A percentile compares a stretch with the other conserved stretches of the same genome.
These are phyloP conservation scores for Aspergillus spinulosporus DNA, from an alignment of 2,329 filamentous ascomycete species.

Conservation along the genomic window DNA sequence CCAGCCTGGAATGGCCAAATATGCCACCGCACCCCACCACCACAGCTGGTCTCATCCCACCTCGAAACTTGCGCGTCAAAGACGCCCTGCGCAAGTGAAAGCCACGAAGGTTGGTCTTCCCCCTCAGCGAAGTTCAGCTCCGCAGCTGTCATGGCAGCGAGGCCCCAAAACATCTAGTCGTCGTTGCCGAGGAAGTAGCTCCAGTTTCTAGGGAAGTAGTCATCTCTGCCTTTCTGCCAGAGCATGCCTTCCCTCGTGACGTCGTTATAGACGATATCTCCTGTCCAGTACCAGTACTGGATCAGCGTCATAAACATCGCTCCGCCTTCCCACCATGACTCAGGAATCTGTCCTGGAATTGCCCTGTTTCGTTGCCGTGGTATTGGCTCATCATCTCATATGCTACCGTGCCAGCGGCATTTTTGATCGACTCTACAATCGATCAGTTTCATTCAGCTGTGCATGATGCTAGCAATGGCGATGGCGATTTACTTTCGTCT, in stretches of 20 bases:
- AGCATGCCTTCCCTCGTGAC: constrained; percentile 68
- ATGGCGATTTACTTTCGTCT: constrained; percentile 22
- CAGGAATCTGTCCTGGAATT: constrained; percentile 43
- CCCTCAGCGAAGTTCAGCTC: constrained; percentile 75
- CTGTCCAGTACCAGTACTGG: constrained; percentile 84
- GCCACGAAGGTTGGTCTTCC: constrained; percentile 67
- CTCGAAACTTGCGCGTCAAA: constrained; percentile 75
- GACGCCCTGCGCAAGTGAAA: constrained; percentile 73
- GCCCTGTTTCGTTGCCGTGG: constrained; percentile 38
- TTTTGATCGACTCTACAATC: constrained; percentile 35
- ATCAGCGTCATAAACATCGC: constrained; percentile 70
- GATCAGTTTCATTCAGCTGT: neutral
- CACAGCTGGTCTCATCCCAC: constrained; percentile 68
- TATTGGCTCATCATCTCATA: constrained; percentile 44
- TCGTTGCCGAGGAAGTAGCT: constrained; percentile 53
- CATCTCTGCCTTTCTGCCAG: constrained; percentile 70
- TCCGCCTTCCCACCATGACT: constrained; percentile 66
- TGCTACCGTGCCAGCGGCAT: constrained; percentile 37
- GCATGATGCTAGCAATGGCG: neutral
- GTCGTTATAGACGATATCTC: constrained; percentile 69
- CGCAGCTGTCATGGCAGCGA: constrained; percentile 75
- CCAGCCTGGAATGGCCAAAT: constrained; percentile 76
- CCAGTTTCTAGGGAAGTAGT: constrained; percentile 71
- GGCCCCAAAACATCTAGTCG: constrained; percentile 77
- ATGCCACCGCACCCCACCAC: constrained; percentile 81